Conservation (phyloP, 148 eudicot species). For the Fagopyrum homotropicum region DNA sequence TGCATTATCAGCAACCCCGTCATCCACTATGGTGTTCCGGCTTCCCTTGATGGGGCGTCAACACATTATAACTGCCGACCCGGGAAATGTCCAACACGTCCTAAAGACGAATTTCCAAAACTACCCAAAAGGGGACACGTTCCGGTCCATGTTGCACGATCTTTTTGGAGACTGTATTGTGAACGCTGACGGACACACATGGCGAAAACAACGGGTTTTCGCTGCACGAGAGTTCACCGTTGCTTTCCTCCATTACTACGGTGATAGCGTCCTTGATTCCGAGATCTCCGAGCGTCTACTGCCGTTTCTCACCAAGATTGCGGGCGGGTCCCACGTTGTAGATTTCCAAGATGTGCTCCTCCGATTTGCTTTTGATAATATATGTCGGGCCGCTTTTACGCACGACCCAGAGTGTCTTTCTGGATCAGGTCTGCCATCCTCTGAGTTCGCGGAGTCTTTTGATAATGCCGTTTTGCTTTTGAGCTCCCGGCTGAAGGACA, state of each 20-base stretch:
- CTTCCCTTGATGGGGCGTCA: neutral
- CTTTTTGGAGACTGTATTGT: slow-evolving; percentile 9
- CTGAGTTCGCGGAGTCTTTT: slow-evolving; percentile 1
- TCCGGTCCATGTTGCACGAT: slow-evolving; percentile 1
- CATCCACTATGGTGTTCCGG: neutral
- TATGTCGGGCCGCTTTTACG: neutral
- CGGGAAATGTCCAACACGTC: slow-evolving; percentile 3
- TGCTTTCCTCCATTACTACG: neutral
- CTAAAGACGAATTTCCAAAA: slow-evolving; percentile 3
- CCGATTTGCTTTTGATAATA: slow-evolving; percentile 2
- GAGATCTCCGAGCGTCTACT: neutral
- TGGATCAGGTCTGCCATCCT: neutral
- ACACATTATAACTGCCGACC: slow-evolving; percentile 8
- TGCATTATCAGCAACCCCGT: neutral
- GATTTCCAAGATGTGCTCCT: slow-evolving; percentile 5
- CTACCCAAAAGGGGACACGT: slow-evolving; percentile 1
- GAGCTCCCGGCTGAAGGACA: neutral
- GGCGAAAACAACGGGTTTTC: neutral
- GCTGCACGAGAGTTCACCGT: neutral
- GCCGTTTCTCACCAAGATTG: neutral
- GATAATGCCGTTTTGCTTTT: slow-evolving; percentile 5
- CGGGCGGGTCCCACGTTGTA: neutral
- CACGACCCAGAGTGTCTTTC: slow-evolving; percentile 6
- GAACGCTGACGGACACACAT: slow-evolving; percentile 1
- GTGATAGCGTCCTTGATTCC: neutral